A percentile compares a stretch with the other conserved stretches of the same genome.
Conservation (phyloP, 73 alveolate genomes). For the Breviolum minutum region DNA sequence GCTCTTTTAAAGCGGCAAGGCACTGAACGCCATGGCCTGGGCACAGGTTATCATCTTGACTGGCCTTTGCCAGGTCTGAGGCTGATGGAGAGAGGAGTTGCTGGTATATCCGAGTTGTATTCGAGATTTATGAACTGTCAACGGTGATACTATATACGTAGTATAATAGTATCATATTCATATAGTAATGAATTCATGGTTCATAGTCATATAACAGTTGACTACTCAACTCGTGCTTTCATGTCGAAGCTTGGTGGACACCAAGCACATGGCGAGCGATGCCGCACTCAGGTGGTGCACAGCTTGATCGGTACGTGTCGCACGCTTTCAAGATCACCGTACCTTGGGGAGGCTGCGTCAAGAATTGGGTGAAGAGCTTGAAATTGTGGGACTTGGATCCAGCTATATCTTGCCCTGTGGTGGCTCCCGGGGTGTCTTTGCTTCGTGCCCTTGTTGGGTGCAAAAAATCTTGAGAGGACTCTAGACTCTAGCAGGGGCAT, state of each 20-base stretch:
- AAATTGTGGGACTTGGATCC: background rate
- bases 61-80: constrained; percentile 18
- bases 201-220: background rate
- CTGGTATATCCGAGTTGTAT: background rate
- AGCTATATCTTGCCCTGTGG: too few relatives aligned
- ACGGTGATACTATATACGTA: background rate
- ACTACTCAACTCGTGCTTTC: background rate
- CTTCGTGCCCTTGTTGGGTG: background rate
- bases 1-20: too few relatives aligned
- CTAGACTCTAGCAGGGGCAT: background rate
- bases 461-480: background rate
- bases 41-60: background rate
- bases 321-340: background rate
- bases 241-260: background rate
- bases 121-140: background rate
- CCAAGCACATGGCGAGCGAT: background rate
- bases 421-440: too few relatives aligned
- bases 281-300: background rate
- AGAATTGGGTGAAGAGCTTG: background rate
- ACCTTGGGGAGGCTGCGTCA: background rate
- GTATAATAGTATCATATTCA: background rate
- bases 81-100: background rate
- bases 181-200: too few relatives aligned
- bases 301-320: constrained; percentile 43
- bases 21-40: background rate